Conservation (phyloP, 768 basidiomycete species). For the Chalciporus pseudorubinellus region DNA sequence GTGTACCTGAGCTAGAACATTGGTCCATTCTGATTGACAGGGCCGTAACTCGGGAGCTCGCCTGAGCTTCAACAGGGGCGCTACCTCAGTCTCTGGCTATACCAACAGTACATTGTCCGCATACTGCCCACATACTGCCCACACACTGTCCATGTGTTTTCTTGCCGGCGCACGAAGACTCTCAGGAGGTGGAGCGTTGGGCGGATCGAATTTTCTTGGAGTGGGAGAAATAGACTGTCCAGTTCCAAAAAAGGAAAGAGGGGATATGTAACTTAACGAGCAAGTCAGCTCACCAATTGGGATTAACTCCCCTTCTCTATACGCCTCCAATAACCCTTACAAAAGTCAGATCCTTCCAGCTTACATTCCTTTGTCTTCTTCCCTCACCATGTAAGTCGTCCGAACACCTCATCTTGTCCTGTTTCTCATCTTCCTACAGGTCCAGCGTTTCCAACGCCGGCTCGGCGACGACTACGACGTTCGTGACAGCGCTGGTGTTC, state of each 20-base stretch:
- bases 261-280: background rate
- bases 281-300: background rate
- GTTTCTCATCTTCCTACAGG: slow-evolving; percentile 26
- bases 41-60: too few relatives aligned
- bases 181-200: too few relatives aligned
- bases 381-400: slow-evolving; percentile 21
- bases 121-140: too few relatives aligned
- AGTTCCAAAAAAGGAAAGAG: background rate
- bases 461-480: slow-evolving; percentile 71
- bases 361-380: slow-evolving; percentile 14
- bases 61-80: too few relatives aligned
- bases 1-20: too few relatives aligned
- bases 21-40: too few relatives aligned
- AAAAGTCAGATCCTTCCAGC: slow-evolving; percentile 7
- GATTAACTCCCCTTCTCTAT: background rate
- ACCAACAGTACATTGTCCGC: too few relatives aligned
- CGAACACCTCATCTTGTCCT: background rate
- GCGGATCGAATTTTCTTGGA: too few relatives aligned
- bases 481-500: slow-evolving; percentile 82
- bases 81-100: too few relatives aligned
- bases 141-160: too few relatives aligned
- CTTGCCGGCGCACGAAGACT: too few relatives aligned
- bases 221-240: too few relatives aligned
- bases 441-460: slow-evolving; percentile 41
- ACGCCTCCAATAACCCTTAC: background rate